Evolutionary conservation across 768 basidiomycete genomes (phyloP), one percentile per base, ranked within the genome.

Genomic region (Hypsizygus marmoreus): DNA sequence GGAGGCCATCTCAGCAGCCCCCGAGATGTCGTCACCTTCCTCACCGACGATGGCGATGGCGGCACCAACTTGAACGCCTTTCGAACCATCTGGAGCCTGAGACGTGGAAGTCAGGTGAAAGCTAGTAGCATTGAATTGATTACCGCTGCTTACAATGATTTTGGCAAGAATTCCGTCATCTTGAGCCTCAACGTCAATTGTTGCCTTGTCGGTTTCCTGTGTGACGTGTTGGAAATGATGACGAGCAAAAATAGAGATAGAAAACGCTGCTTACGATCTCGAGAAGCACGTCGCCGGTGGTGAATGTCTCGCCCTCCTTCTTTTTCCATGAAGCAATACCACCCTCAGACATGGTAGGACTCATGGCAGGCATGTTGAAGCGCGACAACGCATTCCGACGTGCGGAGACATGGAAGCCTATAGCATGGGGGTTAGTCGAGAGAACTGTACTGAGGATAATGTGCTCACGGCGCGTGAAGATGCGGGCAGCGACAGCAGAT

Each of bases 131-230:
- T 25, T 34, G 10, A 3, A 23, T 13, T 19, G 34, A 13, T 9
- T 30, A 16, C 24, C 23, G 33, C 13, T 4, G 72, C 91, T 47
- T 70, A 94, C 95, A 44, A 99, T 85, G 56, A 99, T 97, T 81
- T 98, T 98, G 40, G 90, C 95, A 49, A 99, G 74, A 53, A 98
- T 71, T 56, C 97, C 97, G 57, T 99, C 97, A 32, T 98, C 97
- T 73, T 95, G 95, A 7, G 97, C 93, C 72, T 99, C 97, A 26
- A 99, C 95, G 72, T 99, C 97, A 69, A 99, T 98, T 37, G 94
- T 95, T 16, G 97, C 95, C 80, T 99, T 99, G 86, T 99, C 97
- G 43, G 97, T 99, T 86, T 99, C 97, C 93, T 95, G 51, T 11
- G 25, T 24, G 13, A 31, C 36, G 48, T 32, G 50, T 43, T 46